These are phyloP conservation scores for Populus euphratica DNA, from an alignment of 345 rosid genomes.

Conservation along the genomic window DNA sequence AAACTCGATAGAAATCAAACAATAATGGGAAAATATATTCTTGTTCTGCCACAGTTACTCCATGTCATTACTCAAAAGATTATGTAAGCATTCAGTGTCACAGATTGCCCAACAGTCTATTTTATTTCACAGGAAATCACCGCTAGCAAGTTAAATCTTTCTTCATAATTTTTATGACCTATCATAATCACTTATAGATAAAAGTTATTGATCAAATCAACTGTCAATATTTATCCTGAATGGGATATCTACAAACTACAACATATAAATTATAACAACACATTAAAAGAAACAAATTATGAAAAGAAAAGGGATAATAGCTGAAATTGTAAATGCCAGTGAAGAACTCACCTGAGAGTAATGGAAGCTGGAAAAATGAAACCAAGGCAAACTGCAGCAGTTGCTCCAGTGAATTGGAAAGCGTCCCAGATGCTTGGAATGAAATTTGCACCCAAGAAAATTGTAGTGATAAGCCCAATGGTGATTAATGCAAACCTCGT, in stretches of 20 bases:
- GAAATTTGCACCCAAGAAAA: constrained; percentile 77
- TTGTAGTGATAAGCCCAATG: constrained; percentile 47
- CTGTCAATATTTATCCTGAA: neutral
- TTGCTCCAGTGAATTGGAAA: constrained; percentile 94
- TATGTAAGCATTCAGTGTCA: too few relatives aligned
- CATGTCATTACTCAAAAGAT: neutral
- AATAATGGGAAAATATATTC: neutral
- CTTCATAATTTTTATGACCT: neutral
- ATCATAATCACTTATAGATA: neutral
- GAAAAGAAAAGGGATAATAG: neutral
- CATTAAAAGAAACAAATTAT: neutral
- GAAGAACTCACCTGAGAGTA: constrained; percentile 59
- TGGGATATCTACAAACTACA: neutral
- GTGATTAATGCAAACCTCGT: constrained; percentile 67
- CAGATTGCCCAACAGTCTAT: too few relatives aligned
- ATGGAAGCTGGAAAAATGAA: constrained; percentile 91
- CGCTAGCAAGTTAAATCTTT: neutral
- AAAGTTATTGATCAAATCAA: neutral
- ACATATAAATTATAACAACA: neutral
- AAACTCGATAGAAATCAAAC: neutral
- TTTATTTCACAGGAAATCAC: neutral
- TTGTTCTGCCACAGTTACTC: neutral
- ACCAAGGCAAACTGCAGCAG: constrained; percentile 85
- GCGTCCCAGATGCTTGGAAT: constrained; percentile 99
- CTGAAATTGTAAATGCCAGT: constrained; percentile 3